Evolutionary conservation across 495 filamentous ascomycete species (phyloP).

Genomic region (Neurospora sp.): DNA sequence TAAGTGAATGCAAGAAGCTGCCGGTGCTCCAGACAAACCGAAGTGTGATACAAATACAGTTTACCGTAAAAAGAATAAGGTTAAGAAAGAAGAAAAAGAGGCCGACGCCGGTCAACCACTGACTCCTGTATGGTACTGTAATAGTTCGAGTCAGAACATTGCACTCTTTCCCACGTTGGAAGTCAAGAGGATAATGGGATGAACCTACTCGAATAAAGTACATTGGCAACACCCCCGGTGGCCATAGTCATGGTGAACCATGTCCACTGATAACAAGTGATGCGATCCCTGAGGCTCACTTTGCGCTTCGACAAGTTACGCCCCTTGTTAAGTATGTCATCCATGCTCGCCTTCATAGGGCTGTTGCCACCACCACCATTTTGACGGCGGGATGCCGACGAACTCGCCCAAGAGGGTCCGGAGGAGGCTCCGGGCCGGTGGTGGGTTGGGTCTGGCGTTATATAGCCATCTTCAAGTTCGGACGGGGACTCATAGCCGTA

Average conservation of each 20-base stretch:
- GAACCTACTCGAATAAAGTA: constrained; percentile 55
- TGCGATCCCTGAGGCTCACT: constrained; percentile 34
- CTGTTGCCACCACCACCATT: not conserved
- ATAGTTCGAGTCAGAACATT: not conserved
- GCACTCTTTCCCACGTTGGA: not conserved
- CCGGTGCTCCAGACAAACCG: constrained; percentile 64
- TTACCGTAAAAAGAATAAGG: constrained; percentile 59
- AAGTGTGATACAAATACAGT: constrained; percentile 54
- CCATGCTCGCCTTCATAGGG: constrained; percentile 17
- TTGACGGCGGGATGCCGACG: not conserved
- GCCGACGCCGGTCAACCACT: constrained; percentile 62
- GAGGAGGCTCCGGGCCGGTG: not conserved
- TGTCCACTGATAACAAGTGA: constrained; percentile 48
- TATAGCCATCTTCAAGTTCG: constrained; percentile 1
- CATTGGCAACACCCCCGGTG: constrained; percentile 76
- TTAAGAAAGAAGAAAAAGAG: constrained; percentile 69
- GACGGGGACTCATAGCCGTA: constrained; percentile 8
- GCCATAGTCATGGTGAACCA: constrained; percentile 77
- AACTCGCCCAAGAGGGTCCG: not conserved
- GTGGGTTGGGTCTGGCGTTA: not conserved
- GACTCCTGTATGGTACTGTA: constrained; percentile 58
- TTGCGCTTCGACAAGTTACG: constrained; percentile 14
- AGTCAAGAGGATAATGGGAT: not conserved
- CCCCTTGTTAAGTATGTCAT: constrained; percentile 19
- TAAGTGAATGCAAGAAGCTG: constrained; percentile 60